These are phyloP conservation scores for Ophiocordyceps camponoti-saundersi DNA, from an alignment of 2,329 filamentous ascomycete genomes.

Conservation along the genomic window DNA sequence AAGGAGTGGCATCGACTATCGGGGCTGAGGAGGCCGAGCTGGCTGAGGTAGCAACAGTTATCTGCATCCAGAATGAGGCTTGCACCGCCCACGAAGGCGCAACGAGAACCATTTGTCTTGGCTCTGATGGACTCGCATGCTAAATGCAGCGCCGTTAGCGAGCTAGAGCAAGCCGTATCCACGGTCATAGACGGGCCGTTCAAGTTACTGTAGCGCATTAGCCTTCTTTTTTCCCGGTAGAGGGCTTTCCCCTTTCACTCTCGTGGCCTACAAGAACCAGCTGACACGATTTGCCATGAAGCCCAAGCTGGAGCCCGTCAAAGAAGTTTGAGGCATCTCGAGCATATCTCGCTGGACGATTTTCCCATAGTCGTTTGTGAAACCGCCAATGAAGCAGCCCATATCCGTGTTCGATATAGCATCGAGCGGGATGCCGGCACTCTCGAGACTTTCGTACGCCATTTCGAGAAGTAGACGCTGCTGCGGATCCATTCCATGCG, in stretches of 20 bases:
- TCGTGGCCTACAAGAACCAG: background rate
- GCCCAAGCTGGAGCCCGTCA: background rate
- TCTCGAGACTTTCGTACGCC: conserved; percentile 1
- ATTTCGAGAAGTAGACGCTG: background rate
- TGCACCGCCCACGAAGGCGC: background rate
- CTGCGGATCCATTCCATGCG: background rate
- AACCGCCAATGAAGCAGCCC: background rate
- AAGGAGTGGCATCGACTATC: background rate
- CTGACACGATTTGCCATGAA: background rate
- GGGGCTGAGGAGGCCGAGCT: background rate
- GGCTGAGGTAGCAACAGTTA: background rate
- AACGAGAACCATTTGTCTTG: background rate
- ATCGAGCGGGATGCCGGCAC: background rate
- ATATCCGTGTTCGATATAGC: background rate
- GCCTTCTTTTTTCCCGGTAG: background rate
- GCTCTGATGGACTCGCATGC: background rate
- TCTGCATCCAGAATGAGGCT: background rate
- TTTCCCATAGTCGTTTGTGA: background rate
- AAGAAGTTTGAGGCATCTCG: background rate
- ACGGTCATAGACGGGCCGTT: background rate
- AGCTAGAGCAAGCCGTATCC: conserved; percentile 1
- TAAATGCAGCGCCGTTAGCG: background rate
- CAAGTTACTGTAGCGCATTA: background rate
- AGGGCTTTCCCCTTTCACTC: background rate
- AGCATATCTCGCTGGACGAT: background rate